These are phyloP conservation scores for Fagopyrum tataricum DNA, from an alignment of 148 eudicot genomes.

Conservation along the genomic window DNA sequence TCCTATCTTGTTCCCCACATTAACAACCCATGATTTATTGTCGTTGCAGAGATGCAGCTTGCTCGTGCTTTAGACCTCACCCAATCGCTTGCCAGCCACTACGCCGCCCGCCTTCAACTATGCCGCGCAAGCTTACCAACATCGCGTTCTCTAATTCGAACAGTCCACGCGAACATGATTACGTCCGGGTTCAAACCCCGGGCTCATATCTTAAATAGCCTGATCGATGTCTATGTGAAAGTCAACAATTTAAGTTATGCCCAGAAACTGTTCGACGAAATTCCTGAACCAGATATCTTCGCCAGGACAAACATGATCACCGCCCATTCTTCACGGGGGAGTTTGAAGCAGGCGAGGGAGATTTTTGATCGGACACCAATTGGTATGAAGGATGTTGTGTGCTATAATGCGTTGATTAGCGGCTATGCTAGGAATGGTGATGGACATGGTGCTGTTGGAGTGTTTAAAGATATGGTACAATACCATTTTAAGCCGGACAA, in stretches of 20 bases:
- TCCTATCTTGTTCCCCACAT: conserved; percentile 2
- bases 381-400: conserved; percentile 39
- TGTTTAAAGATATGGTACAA: conserved; percentile 34
- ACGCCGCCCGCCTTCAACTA: conserved; percentile 52
- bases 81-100: conserved; percentile 43
- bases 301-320: conserved; percentile 49
- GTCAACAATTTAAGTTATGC: conserved; percentile 31
- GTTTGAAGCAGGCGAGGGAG: conserved; percentile 26
- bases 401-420: conserved; percentile 64
- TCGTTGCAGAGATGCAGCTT: conserved; percentile 11
- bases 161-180: conserved; percentile 72
- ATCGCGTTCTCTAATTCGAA: conserved; percentile 30
- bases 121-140: conserved; percentile 39
- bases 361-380: conserved; percentile 44
- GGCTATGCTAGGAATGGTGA: conserved; percentile 38
- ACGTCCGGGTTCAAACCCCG: conserved; percentile 60
- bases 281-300: conserved; percentile 43
- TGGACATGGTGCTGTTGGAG: conserved; percentile 35
- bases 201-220: conserved; percentile 44
- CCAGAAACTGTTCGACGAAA: conserved; percentile 51
- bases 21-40: conserved; percentile 5
- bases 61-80: neutral
- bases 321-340: conserved; percentile 34
- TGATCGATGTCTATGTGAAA: conserved; percentile 47
- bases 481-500: conserved; percentile 35